Conservation (phyloP, 2,329 filamentous ascomycete genomes). For the Tolypocladium ophioglossoides region DNA sequence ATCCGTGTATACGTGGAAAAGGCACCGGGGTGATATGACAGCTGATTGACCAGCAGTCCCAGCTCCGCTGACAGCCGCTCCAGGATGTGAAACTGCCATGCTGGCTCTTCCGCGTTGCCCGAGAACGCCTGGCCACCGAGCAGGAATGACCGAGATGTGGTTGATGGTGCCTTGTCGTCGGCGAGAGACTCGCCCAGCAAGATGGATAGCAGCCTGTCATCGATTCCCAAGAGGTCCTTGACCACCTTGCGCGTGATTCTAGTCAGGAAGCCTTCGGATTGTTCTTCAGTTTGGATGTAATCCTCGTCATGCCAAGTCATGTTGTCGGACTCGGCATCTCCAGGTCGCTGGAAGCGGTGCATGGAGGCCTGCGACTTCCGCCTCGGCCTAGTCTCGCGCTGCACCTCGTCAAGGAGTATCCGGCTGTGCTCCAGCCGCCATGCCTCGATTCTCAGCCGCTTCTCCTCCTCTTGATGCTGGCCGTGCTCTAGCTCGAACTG, state of each 20-base stretch:
- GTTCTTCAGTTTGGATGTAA: constrained; percentile 30
- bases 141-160: constrained; percentile 34
- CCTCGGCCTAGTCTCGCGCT: constrained; percentile 67
- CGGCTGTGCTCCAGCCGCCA: constrained; percentile 90
- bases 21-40: constrained; percentile 72
- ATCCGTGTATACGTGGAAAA: constrained; percentile 71
- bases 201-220: constrained; percentile 73
- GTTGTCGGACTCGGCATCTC: constrained; percentile 25
- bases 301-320: constrained; percentile 45
- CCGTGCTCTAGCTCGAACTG: constrained; percentile 42
- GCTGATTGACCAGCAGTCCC: constrained; percentile 68
- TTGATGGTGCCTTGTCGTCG: constrained; percentile 34
- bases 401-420: constrained; percentile 77
- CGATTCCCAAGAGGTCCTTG: constrained; percentile 80
- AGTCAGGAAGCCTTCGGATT: constrained; percentile 63
- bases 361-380: constrained; percentile 48
- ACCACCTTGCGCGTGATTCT: constrained; percentile 79
- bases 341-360: constrained; percentile 15
- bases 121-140: constrained; percentile 16
- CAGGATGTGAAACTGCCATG: constrained; percentile 70
- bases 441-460: constrained; percentile 73
- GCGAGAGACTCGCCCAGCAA: constrained; percentile 76
- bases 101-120: constrained; percentile 26
- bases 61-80: constrained; percentile 82
- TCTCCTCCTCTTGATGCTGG: constrained; percentile 55